Evolutionary conservation across 2,329 filamentous ascomycete species (phyloP), one percentile per base, ranked within the genome.

Genomic region (Arthrocladium fulminans): DNA sequence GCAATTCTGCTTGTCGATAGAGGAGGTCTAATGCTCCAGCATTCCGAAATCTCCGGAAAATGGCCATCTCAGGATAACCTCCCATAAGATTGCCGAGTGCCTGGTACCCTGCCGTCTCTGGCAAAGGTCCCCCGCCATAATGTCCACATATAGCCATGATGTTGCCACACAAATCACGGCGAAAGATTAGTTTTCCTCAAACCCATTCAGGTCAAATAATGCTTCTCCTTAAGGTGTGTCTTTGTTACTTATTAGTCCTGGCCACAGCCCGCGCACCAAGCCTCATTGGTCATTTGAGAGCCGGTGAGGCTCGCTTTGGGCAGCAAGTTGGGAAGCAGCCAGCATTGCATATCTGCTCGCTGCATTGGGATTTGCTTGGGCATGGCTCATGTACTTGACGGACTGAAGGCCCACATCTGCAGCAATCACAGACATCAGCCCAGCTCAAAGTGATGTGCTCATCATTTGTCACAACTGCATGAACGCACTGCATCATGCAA

Each of bases 31-130:
- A 13, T 23, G 40, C 40, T 27, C 10, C 40, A 43, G 40, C 40
- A 29, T 43, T 43, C 7, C 19, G 20, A 13, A 43, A 43, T 43
- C 40, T 43, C 13, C 40, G 40, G 23, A 43, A 43, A 13, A 43
- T 43, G 10, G 40, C 40, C 8, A 43, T 27, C 20, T 43, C 24
- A 23, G 40, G 40, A 24, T 22, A 41, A 24, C 38, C 38, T 41
- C 17, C 27, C 7, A 29, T 29, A 7, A 29, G 27, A 13, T 29
- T 29, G 7, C 27, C 13, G 7, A 29, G 13, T 13, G 27, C 27
- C 27, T 29, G 27, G 13, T 29, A 29, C 13, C 27, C 27, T 7
- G 27, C 27, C 27, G 27, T 13, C 13, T 29, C 27, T 29, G 27
- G 27, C 27, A 7, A 29, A 29, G 7, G 27, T 29, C 27, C 27